These are phyloP conservation scores for Glycine latifolia DNA, from an alignment of 306 rosid species.

Conservation along the genomic window DNA sequence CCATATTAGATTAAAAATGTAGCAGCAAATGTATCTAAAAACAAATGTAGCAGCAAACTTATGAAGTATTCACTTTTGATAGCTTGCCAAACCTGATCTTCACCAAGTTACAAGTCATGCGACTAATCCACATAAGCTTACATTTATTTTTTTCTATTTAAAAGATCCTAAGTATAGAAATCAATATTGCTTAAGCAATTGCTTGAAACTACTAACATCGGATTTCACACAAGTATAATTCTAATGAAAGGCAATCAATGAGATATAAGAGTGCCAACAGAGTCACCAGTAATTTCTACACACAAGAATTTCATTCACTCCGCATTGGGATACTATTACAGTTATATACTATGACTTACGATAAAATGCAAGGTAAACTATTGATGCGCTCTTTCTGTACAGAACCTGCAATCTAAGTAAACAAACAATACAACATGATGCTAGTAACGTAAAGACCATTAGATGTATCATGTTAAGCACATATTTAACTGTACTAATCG, in stretches of 20 bases:
- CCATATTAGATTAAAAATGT: too few species aligned
- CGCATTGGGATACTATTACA: conserved; percentile 32
- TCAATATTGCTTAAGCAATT: not conserved
- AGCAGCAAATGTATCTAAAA: too few species aligned
- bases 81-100: not conserved
- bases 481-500: conserved; percentile 32
- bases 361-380: conserved; percentile 33
- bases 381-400: conserved; percentile 41
- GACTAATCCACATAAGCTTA: not conserved
- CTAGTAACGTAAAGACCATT: conserved; percentile 9
- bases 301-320: conserved; percentile 31
- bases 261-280: not conserved
- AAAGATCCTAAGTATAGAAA: not conserved
- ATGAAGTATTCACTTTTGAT: not conserved
- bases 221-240: conserved; percentile 11
- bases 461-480: conserved; percentile 24
- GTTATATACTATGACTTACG: conserved; percentile 9
- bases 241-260: not conserved
- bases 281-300: not conserved
- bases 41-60: not conserved
- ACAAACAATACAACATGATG: conserved; percentile 43
- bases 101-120: not conserved
- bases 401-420: conserved; percentile 46
- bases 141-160: not conserved
- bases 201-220: not conserved